Evolutionary conservation across 1,139 yeast species (phyloP).

Genomic region (Saccharomycopsis crataegensis): DNA sequence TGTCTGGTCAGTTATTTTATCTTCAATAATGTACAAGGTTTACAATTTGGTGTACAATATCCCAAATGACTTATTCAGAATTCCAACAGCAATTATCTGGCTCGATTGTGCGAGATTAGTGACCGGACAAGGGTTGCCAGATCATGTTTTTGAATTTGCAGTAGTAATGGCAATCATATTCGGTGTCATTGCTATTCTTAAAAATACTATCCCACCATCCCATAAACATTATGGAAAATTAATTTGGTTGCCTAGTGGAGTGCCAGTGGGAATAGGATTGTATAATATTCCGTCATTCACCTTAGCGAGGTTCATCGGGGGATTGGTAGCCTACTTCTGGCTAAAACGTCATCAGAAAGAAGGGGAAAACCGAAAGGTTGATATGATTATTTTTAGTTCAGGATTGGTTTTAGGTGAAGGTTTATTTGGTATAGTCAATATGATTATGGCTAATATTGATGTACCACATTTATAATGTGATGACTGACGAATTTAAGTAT

Average conservation of each 20-base stretch:
- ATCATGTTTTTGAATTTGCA: slow-evolving; percentile 61
- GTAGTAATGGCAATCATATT: slow-evolving; percentile 60
- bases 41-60: slow-evolving; percentile 78
- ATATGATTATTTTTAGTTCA: slow-evolving; percentile 79
- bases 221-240: slow-evolving; percentile 37
- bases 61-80: slow-evolving; percentile 72
- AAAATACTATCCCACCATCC: slow-evolving; percentile 42
- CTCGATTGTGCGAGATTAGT: slow-evolving; percentile 91
- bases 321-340: slow-evolving; percentile 65
- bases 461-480: slow-evolving; percentile 16
- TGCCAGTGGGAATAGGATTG: slow-evolving; percentile 95
- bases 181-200: slow-evolving; percentile 59
- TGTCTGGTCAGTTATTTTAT: slow-evolving; percentile 67
- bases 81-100: slow-evolving; percentile 96
- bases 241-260: slow-evolving; percentile 78
- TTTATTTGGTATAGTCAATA: slow-evolving; percentile 69
- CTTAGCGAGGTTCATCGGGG: slow-evolving; percentile 86
- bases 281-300: slow-evolving; percentile 93
- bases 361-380: slow-evolving; percentile 42
- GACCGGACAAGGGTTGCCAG: slow-evolving; percentile 86
- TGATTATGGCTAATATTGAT: slow-evolving; percentile 60
- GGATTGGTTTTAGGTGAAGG: slow-evolving; percentile 96
- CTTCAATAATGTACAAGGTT: slow-evolving; percentile 73
- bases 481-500: background rate
- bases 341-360: slow-evolving; percentile 27